Base-by-base conservation (phyloP, 208 protist genomes). In the Herpetomonas samuelpessoai region DNA sequence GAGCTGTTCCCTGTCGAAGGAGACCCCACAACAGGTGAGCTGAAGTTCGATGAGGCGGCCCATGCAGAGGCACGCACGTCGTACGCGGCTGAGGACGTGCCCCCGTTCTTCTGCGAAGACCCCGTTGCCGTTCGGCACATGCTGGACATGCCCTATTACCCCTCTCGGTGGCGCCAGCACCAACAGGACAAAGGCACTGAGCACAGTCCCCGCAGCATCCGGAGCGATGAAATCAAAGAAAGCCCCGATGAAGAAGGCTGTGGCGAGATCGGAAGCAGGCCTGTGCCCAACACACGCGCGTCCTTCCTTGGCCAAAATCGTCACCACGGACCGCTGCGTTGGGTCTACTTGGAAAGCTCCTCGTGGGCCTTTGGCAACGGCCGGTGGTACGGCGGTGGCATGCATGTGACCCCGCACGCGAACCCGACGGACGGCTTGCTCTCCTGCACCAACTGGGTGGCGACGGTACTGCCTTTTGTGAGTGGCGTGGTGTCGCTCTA, bases 351-450 rank as follows among this genome's bases (percentile, higher is more conserved):
- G 27, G 35, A 56, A 0, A 90, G 84, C 0, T 95, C 82, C 0
- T 91, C 81, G 55, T n/a, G 91, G 21, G 81, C 77, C 26, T 92
- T 95, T 66, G 81, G 71, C 4, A 92, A 91, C 61, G 88, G 88
- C 1, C 72, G 83, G 16, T 95, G 81, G 76, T 95, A 80, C 69
- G 88, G 88, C 48, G 88, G 88, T 0, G 88, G 88, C 18, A 71
- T 95, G 68, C 73, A 84, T 61, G 72, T 92, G 25, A 68, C 80
- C 0, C 88, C 88, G 22, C 82, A 91, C 51, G 88, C 74, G 0
- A 70, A 83, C 60, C 88, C 88, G 1, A 90, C 80, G 10, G 88
- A 95, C 38, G 79, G 80, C 7, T 28, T 80, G 47, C 57, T 95
- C 21, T 88, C 77, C 58, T 68, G 71, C 55, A 95, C 88, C 9